A percentile compares a stretch with the other conserved stretches of the same genome.
phyloP scores from a whole-genome alignment of 345 rosid genomes.

The Arabis hirsuta region DNA sequence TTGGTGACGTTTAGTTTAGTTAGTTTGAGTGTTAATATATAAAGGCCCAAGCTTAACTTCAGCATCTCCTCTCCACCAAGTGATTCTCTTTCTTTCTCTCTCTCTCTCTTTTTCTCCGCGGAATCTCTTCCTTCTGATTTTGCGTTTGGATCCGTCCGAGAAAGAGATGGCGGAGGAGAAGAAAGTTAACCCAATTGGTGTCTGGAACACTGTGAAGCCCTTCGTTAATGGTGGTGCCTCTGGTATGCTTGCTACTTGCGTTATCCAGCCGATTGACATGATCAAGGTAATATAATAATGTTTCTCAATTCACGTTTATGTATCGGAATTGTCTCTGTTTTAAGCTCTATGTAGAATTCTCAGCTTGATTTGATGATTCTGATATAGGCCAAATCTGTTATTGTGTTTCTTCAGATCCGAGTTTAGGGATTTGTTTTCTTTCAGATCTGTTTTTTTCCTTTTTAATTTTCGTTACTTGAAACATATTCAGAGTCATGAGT shows the following conservation, averaged over 20 bases:
- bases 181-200: slow-evolving; percentile 61
- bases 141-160: slow-evolving; percentile 24
- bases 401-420: slow-evolving; percentile 51
- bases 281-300: slow-evolving; percentile 61
- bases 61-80: slow-evolving; percentile 37
- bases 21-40: slow-evolving; percentile 25
- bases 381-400: slow-evolving; percentile 26
- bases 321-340: neutral
- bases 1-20: slow-evolving; percentile 37
- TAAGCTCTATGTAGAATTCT: slow-evolving; percentile 15
- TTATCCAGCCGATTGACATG: slow-evolving; percentile 98
- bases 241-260: slow-evolving; percentile 99
- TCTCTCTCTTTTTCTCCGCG: slow-evolving; percentile 16
- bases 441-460: slow-evolving; percentile 33
- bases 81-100: slow-evolving; percentile 18
- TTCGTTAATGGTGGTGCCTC: slow-evolving; percentile 95
- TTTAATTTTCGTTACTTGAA: neutral
- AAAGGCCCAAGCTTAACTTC: slow-evolving; percentile 31
- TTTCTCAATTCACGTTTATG: neutral
- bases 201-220: slow-evolving; percentile 88
- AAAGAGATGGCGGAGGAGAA: slow-evolving; percentile 68
- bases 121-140: slow-evolving; percentile 18
- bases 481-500: neutral
- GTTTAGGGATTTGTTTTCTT: slow-evolving; percentile 4
- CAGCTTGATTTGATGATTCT: slow-evolving; percentile 13